Conservation (phyloP, 768 basidiomycete genomes). For the Boletus subparvulus region DNA sequence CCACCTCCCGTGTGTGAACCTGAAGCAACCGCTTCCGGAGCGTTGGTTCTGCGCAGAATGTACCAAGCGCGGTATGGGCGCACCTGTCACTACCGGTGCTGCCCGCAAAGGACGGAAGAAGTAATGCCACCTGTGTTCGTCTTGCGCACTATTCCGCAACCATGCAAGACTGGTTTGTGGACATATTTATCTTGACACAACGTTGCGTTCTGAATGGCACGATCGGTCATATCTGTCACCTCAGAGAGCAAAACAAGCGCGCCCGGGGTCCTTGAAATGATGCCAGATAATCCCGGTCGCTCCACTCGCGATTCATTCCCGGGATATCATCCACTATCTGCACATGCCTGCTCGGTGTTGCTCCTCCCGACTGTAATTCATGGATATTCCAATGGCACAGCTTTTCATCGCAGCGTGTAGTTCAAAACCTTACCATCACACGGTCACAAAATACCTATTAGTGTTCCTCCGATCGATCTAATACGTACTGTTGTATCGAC, state of each 20-base stretch:
- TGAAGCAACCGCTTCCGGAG: slow-evolving; percentile 57
- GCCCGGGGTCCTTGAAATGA: neutral
- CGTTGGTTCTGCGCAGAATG: slow-evolving; percentile 63
- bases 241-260: neutral
- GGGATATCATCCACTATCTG: neutral
- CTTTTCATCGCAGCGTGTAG: neutral
- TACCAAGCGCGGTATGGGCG: slow-evolving; percentile 37
- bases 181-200: slow-evolving; percentile 1
- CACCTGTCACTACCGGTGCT: slow-evolving; percentile 25
- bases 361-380: neutral
- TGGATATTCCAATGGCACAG: neutral
- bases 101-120: slow-evolving; percentile 45
- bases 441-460: neutral
- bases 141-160: neutral
- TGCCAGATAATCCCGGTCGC: neutral
- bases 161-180: neutral
- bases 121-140: slow-evolving; percentile 16
- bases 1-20: slow-evolving; percentile 59
- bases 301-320: neutral
- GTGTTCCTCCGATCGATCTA: slow-evolving; percentile 1
- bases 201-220: neutral
- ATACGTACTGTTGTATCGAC: neutral
- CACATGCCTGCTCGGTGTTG: neutral
- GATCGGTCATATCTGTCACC: neutral
- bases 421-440: neutral